Conservation (phyloP, 768 basidiomycete genomes). For the Rhizopogon vesiculosus region DNA sequence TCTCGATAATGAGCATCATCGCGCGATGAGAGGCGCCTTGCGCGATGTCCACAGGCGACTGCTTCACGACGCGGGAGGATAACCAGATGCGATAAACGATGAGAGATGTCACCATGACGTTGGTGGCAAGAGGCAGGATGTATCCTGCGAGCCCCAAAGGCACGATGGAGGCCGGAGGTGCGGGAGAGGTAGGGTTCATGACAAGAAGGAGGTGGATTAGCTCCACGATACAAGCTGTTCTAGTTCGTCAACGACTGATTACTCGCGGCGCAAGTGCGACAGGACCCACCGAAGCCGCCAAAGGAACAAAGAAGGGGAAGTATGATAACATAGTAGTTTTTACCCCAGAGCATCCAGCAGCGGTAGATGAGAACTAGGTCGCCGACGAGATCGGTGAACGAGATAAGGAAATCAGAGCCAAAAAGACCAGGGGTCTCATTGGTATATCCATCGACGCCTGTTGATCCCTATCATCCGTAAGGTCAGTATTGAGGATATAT, state of each 20-base stretch:
- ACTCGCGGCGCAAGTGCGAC: background rate
- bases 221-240: constrained; percentile 26
- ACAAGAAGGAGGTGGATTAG: constrained; percentile 24
- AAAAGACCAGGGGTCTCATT: constrained; percentile 26
- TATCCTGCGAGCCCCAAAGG: constrained; percentile 33
- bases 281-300: constrained; percentile 28
- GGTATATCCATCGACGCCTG: constrained; percentile 22
- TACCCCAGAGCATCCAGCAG: constrained; percentile 37
- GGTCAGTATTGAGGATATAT: background rate
- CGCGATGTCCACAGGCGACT: constrained; percentile 8
- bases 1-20: constrained; percentile 33
- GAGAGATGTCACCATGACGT: constrained; percentile 36
- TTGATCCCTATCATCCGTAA: constrained; percentile 14
- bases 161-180: constrained; percentile 30
- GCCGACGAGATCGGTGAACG: constrained; percentile 31
- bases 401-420: constrained; percentile 33
- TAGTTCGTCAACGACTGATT: background rate
- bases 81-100: constrained; percentile 37
- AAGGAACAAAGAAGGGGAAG: constrained; percentile 31
- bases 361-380: constrained; percentile 35
- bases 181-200: constrained; percentile 23
- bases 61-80: constrained; percentile 10
- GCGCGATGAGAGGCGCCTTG: constrained; percentile 19
- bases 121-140: constrained; percentile 35
- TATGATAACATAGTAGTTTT: constrained; percentile 27